Evolutionary conservation across 2,329 filamentous ascomycete species (phyloP).

Genomic region (Juglanconis sp.): DNA sequence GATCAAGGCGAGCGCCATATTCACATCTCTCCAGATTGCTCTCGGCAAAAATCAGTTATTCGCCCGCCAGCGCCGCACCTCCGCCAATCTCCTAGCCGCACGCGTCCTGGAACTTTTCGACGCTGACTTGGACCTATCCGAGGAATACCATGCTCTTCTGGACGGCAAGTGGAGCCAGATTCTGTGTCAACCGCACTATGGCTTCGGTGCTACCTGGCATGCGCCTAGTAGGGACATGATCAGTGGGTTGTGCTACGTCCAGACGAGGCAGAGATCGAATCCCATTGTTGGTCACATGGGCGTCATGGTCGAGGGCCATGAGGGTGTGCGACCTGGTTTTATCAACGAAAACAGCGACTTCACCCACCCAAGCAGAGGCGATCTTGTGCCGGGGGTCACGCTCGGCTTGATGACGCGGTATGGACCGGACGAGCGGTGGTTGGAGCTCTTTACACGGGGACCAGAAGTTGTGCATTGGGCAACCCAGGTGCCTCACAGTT

Average conservation of each 20-base stretch:
- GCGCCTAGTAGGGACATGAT: conserved; percentile 55
- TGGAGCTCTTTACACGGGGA: conserved; percentile 44
- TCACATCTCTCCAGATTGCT: conserved; percentile 45
- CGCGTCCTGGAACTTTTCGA: conserved; percentile 47
- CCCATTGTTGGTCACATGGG: conserved; percentile 53
- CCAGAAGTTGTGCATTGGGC: conserved; percentile 35
- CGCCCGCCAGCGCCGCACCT: conserved; percentile 53
- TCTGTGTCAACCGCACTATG: conserved; percentile 44
- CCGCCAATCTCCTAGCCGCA: conserved; percentile 47
- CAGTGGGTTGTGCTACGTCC: conserved; percentile 50
- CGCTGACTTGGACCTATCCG: conserved; percentile 45
- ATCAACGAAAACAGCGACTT: conserved; percentile 53
- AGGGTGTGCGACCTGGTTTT: conserved; percentile 30
- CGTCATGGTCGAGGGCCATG: conserved; percentile 47
- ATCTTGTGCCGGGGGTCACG: conserved; percentile 28
- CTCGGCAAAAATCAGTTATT: conserved; percentile 51
- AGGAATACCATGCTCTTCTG: conserved; percentile 48
- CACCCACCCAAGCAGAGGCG: conserved; percentile 38
- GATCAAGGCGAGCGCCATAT: conserved; percentile 53
- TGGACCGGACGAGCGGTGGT: conserved; percentile 31
- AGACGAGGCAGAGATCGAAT: conserved; percentile 44
- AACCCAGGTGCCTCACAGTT: conserved; percentile 49
- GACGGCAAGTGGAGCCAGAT: conserved; percentile 56
- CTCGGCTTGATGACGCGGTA: conserved; percentile 20
- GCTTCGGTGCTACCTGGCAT: conserved; percentile 56